phyloP scores from a whole-genome alignment of 768 basidiomycete genomes.

The Russula olivacea region DNA sequence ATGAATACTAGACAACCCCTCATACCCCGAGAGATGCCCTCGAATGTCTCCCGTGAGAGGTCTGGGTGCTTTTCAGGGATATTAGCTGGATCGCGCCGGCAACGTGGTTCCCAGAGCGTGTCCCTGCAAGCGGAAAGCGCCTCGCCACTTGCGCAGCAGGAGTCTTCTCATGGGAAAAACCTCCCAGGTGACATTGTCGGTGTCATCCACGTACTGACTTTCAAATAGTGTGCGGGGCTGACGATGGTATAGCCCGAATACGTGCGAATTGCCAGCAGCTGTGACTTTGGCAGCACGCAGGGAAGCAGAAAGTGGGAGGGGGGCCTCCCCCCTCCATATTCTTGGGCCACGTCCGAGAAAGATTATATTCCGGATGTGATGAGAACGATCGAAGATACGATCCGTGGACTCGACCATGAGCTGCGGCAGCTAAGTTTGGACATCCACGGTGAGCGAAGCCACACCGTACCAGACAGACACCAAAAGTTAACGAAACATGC shows the following conservation, averaged over 20 bases:
- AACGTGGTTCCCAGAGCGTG: conserved; percentile 5
- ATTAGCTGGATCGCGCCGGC: conserved; percentile 19
- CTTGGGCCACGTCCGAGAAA: conserved; percentile 9
- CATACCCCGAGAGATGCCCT: conserved; percentile 6
- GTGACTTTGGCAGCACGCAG: conserved; percentile 20
- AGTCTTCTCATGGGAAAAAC: conserved; percentile 7
- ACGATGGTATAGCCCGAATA: conserved; percentile 20
- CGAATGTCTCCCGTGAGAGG: conserved; percentile 7
- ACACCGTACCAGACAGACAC: background rate
- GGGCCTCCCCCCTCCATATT: conserved; percentile 27
- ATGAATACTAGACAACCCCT: background rate
- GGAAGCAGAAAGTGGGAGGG: conserved; percentile 1
- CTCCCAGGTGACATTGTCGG: conserved; percentile 12
- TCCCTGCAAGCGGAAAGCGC: conserved; percentile 3
- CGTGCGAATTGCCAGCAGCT: conserved; percentile 21
- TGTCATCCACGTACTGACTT: background rate
- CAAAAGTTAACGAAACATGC: background rate
- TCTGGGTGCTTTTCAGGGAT: conserved; percentile 24
- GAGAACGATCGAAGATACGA: conserved; percentile 45
- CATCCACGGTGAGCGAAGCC: conserved; percentile 55
- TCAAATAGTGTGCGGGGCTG: background rate
- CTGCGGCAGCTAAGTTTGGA: conserved; percentile 61
- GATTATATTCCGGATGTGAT: conserved; percentile 36
- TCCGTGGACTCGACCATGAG: conserved; percentile 47
- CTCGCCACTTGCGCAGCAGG: conserved; percentile 7